These are phyloP conservation scores for Aspergillus sp. DNA, from an alignment of 2,329 filamentous ascomycete species.

Conservation along the genomic window DNA sequence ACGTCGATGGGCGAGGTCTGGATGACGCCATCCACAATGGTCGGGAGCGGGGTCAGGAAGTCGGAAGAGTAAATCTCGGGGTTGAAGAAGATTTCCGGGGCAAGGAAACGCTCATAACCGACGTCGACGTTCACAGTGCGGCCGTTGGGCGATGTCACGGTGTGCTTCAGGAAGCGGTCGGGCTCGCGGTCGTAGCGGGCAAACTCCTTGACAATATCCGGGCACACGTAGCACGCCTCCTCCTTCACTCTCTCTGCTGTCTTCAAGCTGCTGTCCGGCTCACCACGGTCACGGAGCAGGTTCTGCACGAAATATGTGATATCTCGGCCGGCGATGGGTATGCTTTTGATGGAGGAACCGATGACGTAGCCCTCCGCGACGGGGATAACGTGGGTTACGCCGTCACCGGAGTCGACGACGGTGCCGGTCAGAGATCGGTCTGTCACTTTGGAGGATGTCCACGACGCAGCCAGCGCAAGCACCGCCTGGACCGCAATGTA, in stretches of 20 bases:
- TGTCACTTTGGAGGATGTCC: constrained; percentile 96
- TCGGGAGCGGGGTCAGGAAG: constrained; percentile 89
- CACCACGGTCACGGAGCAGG: constrained; percentile 86
- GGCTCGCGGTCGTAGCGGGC: constrained; percentile 87
- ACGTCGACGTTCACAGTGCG: constrained; percentile 80
- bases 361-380: constrained; percentile 99
- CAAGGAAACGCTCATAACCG: constrained; percentile 94
- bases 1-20: constrained; percentile 98
- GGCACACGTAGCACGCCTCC: constrained; percentile 96
- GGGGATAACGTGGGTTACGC: constrained; percentile 97
- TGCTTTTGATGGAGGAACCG: constrained; percentile 97
- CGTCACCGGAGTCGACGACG: constrained; percentile 96
- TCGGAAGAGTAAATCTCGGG: constrained; percentile 99
- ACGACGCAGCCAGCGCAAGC: constrained; percentile 88
- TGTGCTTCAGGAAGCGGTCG: constrained; percentile 82
- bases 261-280: constrained; percentile 93
- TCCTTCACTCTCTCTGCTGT: constrained; percentile 98
- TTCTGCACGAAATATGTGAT: constrained; percentile 99
- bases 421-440: constrained; percentile 94
- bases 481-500: constrained; percentile 99
- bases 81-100: constrained; percentile 99
- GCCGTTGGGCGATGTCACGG: constrained; percentile 76
- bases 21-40: constrained; percentile 91
- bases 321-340: constrained; percentile 93
- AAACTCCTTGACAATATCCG: constrained; percentile 98